Conservation (phyloP, 371 early-diverging fungal genomes). For the Lichtheimia ornata region DNA sequence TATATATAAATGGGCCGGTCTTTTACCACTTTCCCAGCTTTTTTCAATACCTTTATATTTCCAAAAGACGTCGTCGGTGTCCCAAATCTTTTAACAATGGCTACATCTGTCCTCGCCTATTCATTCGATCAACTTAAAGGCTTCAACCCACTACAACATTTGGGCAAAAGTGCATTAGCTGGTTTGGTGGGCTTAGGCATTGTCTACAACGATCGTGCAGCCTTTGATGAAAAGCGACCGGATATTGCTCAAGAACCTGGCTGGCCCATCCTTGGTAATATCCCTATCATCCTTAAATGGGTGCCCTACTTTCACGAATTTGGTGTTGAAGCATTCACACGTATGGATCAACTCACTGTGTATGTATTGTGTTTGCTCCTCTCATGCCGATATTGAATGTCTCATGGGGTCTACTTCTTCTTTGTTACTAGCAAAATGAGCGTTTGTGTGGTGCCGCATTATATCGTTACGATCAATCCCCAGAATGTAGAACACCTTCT, state of each 20-base stretch:
- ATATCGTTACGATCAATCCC: constrained; percentile 26
- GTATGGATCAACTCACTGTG: constrained; percentile 18
- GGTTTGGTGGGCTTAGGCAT: constrained; percentile 19
- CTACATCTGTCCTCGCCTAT: too few relatives aligned
- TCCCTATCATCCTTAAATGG: constrained; percentile 20
- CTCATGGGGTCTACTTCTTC: not conserved
- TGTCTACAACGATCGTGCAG: constrained; percentile 26
- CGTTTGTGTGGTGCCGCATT: constrained; percentile 20
- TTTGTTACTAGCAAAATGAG: constrained; percentile 18
- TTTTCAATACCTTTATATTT: too few relatives aligned
- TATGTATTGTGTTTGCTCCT: constrained; percentile 2
- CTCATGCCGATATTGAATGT: not conserved
- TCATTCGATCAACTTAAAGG: too few relatives aligned
- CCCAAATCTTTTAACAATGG: too few relatives aligned
- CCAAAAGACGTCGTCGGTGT: too few relatives aligned
- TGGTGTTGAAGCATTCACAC: constrained; percentile 20
- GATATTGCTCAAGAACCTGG: constrained; percentile 25
- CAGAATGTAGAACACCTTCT: constrained; percentile 29
- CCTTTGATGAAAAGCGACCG: constrained; percentile 26
- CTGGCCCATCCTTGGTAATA: constrained; percentile 28
- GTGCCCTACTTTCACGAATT: constrained; percentile 28
- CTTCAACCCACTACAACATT: not conserved
- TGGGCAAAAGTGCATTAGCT: constrained; percentile 7
- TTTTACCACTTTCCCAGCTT: too few relatives aligned
- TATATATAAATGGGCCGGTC: too few relatives aligned